phyloP scores from a whole-genome alignment of 257 asterid genomes.

The Fraxinus anomala region DNA sequence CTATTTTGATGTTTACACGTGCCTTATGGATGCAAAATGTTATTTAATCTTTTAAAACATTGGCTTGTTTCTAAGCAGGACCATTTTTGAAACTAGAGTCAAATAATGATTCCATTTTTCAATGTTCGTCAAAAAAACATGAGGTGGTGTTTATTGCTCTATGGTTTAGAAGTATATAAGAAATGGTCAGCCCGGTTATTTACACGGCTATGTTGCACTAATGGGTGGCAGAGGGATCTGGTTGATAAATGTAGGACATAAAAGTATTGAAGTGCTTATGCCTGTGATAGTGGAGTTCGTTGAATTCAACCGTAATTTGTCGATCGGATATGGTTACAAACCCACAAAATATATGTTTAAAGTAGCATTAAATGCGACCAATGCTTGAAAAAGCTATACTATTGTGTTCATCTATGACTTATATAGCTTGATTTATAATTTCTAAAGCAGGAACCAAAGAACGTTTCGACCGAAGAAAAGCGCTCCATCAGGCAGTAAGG shows the following conservation, averaged over 20 bases:
- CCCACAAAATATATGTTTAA: not conserved
- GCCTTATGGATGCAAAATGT: not conserved
- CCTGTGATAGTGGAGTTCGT: not conserved
- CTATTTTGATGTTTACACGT: not conserved
- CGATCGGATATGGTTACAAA: slow-evolving; percentile 1
- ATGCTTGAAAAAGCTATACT: not conserved
- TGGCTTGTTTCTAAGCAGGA: not conserved
- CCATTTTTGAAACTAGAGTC: not conserved
- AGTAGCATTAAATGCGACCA: not conserved
- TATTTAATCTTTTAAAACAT: not conserved
- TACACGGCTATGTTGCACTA: not conserved
- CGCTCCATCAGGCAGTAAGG: slow-evolving; percentile 98
- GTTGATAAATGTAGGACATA: not conserved
- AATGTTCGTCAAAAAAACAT: not conserved
- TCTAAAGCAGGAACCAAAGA: slow-evolving; percentile 72
- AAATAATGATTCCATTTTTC: not conserved
- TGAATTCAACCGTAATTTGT: not conserved
- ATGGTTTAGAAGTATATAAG: not conserved
- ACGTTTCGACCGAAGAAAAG: slow-evolving; percentile 96
- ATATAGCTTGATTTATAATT: slow-evolving; percentile 23
- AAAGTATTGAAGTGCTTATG: not conserved
- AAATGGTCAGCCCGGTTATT: not conserved
- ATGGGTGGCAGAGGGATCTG: not conserved
- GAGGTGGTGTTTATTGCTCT: not conserved
- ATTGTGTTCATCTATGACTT: not conserved